Evolutionary conservation across 1,139 yeast genomes (phyloP).

Genomic region (Candida albicans): DNA sequence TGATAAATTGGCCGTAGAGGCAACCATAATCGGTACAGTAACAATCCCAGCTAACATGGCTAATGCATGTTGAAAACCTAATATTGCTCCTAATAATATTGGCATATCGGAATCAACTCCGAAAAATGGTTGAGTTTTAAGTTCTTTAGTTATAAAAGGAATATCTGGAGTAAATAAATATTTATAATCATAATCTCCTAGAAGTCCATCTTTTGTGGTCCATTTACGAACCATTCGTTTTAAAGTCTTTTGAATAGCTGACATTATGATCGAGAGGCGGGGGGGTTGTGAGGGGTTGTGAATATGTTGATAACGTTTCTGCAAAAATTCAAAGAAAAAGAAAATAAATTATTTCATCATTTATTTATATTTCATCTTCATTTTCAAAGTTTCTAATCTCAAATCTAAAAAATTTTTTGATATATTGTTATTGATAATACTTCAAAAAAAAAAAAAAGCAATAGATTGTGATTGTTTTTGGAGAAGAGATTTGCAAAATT

Average conservation of each 20-base stretch:
- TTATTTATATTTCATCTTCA: too few relatives aligned
- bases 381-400: too few relatives aligned
- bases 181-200: constrained; percentile 82
- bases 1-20: constrained; percentile 58
- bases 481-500: too few relatives aligned
- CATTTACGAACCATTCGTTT: constrained; percentile 39
- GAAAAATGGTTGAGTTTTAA: constrained; percentile 61
- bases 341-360: neutral
- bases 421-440: too few relatives aligned
- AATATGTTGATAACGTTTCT: too few relatives aligned
- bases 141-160: constrained; percentile 58
- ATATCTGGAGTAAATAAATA: constrained; percentile 77
- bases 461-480: too few relatives aligned
- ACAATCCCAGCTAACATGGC: constrained; percentile 92
- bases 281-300: neutral
- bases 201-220: constrained; percentile 71
- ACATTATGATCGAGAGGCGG: too few relatives aligned
- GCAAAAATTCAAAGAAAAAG: constrained; percentile 6
- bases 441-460: too few relatives aligned
- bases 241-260: constrained; percentile 16
- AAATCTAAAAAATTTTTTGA: too few relatives aligned
- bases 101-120: constrained; percentile 82
- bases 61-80: constrained; percentile 84
- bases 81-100: constrained; percentile 63
- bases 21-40: constrained; percentile 77